These are phyloP conservation scores for Rhizopus sp. DNA, from an alignment of 371 early-diverging fungal genomes.

Conservation along the genomic window DNA sequence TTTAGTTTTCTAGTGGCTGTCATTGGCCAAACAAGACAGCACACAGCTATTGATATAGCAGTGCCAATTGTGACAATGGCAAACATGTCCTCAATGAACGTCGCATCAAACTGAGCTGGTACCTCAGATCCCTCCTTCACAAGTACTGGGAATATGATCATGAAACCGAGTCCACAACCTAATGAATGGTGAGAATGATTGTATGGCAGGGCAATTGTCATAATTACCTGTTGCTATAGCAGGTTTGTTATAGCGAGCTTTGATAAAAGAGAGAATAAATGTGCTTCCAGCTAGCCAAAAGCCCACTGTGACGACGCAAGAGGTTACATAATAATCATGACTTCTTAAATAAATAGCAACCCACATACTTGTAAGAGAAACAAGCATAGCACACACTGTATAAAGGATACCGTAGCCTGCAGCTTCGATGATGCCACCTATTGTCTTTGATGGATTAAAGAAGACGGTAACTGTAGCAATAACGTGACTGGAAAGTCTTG, in stretches of 20 bases:
- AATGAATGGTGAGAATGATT: background rate
- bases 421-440: conserved; percentile 68
- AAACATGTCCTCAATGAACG: conserved; percentile 51
- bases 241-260: conserved; percentile 59
- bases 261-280: conserved; percentile 59
- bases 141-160: conserved; percentile 55
- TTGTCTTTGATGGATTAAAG: conserved; percentile 64
- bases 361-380: conserved; percentile 51
- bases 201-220: background rate
- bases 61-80: conserved; percentile 55
- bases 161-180: conserved; percentile 61
- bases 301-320: conserved; percentile 52
- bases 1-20: conserved; percentile 60
- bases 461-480: conserved; percentile 64
- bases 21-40: conserved; percentile 62
- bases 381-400: conserved; percentile 44
- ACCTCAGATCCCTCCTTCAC: conserved; percentile 49
- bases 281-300: conserved; percentile 63
- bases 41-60: conserved; percentile 48
- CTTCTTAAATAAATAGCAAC: conserved; percentile 55
- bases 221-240: conserved; percentile 54
- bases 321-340: conserved; percentile 38
- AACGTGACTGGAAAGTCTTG: conserved; percentile 54
- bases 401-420: conserved; percentile 54
- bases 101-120: conserved; percentile 41